A percentile compares a stretch with the other conserved stretches of the same genome.
These are phyloP conservation scores for Falciphora oryzae DNA, from an alignment of 2,329 filamentous ascomycete species.

Conservation along the genomic window DNA sequence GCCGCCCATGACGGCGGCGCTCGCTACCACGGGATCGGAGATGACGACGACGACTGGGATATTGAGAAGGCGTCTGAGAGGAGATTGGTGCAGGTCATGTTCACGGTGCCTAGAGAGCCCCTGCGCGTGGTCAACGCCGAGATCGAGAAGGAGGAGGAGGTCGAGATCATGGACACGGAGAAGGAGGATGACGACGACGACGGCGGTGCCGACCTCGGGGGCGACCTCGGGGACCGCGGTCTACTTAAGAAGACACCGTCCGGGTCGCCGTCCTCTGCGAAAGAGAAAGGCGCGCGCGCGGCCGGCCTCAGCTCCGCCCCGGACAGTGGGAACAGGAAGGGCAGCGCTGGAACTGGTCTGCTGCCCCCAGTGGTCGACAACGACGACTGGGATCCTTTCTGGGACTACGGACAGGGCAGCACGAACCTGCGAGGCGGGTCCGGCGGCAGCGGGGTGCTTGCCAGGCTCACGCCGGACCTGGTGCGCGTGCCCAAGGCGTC, in stretches of 20 bases:
- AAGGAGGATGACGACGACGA: conserved; percentile 7
- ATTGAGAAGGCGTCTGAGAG: conserved; percentile 68
- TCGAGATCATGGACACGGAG: conserved; percentile 13
- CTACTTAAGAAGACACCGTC: background rate
- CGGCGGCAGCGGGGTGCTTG: background rate
- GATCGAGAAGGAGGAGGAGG: conserved; percentile 28
- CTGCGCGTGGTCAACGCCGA: conserved; percentile 86
- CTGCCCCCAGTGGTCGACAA: background rate
- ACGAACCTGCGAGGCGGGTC: background rate
- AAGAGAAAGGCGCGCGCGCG: background rate
- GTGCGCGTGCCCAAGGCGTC: background rate
- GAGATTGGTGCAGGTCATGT: conserved; percentile 76
- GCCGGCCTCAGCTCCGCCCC: background rate
- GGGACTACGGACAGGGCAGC: background rate
- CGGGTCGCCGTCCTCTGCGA: background rate
- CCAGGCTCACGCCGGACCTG: background rate
- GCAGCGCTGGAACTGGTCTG: background rate
- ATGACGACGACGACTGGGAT: conserved; percentile 59
- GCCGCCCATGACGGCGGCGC: conserved; percentile 21
- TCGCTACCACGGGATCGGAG: conserved; percentile 25
- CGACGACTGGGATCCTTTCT: background rate
- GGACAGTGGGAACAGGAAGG: background rate
- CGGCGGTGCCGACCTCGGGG: conserved; percentile 3
- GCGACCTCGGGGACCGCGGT: background rate
- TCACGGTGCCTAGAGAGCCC: conserved; percentile 83